Base-by-base conservation (phyloP, 768 basidiomycete genomes). In the Lentinula guzmanii region DNA sequence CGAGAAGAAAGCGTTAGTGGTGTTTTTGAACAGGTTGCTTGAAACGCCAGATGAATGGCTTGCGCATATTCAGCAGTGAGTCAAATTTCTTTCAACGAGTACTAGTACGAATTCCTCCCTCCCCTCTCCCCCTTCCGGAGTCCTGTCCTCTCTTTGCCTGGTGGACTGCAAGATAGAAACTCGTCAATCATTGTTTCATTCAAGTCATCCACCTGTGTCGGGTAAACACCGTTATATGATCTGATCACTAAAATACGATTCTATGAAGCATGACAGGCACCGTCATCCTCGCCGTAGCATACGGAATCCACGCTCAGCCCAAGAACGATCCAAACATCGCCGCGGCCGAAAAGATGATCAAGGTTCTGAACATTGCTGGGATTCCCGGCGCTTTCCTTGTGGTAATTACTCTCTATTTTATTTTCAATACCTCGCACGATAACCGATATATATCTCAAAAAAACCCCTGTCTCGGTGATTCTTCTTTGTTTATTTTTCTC, bases 211-310 rank as follows among this genome's bases (percentile, higher is more conserved):
- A 18, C 16, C 9, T 2, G 16, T 50, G 48, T 31, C n/a, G n/a
- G n/a, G 9, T 31, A 10, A 10, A 10, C 18, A 16, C 48, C 16
- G 9, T 50, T 16, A 10, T 50, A 9, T 16, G 16, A 52, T 13
- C 18, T 52, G 51, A 11, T 43, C 13, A 15, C 42, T 15, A n/a
- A 15, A 42, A 54, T 15, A 13, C 35, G 7, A 39, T 8, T 13
- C 37, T 39, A 13, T 13, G 37, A 39, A 75, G 74, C 18, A 69
- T 71, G 16, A 58, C 70, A 5, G 70, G 70, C 10, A 67, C 70
- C 8, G 70, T 73, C 8, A 71, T 75, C 50, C 71, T 78, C 70
- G 68, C 70, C 1, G 68, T 73, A 11, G 70, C 75, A 31, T 78
- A 78, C 33, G 76, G 75, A n/a, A 73, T 76, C 54, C 65, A 71